phyloP scores from a whole-genome alignment of 108 stramenopile genomes.

The Pseudonitzschia pungens region DNA sequence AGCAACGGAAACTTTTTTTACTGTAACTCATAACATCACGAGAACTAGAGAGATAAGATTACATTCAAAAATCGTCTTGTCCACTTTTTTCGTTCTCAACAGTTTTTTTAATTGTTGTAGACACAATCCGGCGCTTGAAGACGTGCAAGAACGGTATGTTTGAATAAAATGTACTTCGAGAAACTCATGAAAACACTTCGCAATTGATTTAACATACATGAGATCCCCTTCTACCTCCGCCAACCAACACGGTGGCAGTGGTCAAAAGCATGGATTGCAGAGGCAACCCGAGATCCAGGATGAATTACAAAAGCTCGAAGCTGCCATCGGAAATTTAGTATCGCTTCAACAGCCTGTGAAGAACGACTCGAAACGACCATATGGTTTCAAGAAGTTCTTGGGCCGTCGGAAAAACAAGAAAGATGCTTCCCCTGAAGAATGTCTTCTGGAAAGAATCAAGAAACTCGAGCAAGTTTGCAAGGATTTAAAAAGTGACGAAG shows the following conservation, averaged over 20 bases:
- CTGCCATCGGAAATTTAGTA: neutral
- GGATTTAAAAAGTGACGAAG: neutral
- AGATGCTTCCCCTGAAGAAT: neutral
- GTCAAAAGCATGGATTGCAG: neutral
- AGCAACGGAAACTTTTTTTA: too few species aligned
- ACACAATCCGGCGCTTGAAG: too few species aligned
- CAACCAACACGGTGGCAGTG: neutral
- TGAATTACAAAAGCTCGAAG: neutral
- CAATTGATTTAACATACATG: neutral
- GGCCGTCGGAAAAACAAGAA: neutral
- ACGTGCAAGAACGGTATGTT: too few species aligned
- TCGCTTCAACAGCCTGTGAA: neutral
- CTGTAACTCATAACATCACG: too few species aligned
- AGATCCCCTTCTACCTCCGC: neutral
- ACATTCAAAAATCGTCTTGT: too few species aligned
- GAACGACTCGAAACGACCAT: neutral
- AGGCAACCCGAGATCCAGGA: neutral
- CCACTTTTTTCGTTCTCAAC: too few species aligned
- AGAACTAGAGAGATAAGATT: too few species aligned
- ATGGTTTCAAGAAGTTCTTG: neutral
- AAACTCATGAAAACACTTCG: neutral
- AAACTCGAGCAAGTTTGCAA: neutral
- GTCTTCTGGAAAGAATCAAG: slow-evolving; percentile 2
- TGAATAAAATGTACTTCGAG: neutral
- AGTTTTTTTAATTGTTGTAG: too few species aligned